Base-by-base conservation (phyloP, 1,284 basidiomycete species). In the Boletus sp. region DNA sequence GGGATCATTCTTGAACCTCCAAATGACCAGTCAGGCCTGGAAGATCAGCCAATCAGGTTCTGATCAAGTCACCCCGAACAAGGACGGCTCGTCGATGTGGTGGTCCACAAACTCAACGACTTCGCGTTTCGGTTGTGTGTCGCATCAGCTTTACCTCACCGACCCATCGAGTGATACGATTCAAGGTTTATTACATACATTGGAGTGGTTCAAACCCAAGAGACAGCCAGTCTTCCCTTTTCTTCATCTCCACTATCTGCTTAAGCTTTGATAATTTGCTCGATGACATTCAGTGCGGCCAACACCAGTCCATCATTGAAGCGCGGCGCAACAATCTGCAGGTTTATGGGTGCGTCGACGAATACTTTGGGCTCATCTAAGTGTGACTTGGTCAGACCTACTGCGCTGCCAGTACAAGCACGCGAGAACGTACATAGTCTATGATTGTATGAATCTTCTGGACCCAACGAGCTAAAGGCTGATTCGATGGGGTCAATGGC, bases 261-360 rank as follows among this genome's bases (percentile, higher is more conserved):
- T 47, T 33, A 63, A 33, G 46, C 39, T 33, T 48, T 63, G 22
- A 66, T 16, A 16, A 62, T 59, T 13, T 48, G 51, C 47, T 65
- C 65, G 7, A 65, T 53, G 4, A 53, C 42, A 7, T 58, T 51
- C 46, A 68, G 36, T 29, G 58, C 63, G 22, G 63, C 68, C 51
- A 72, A 50, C 18, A 69, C 60, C 43, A 71, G 22, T 3, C 65
- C 65, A 7, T 71, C 66, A 12, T 57, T 50, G 41, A 70, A 69
- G 9, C 65, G 65, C 3, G 59, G 61, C 1, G 57, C 57, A 15
- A 65, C 56, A n/a, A 72, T 20, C 49, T 69, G 65, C 49, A 71
- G 15, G 22, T 48, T 51, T 11, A 71, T 55, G 0, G 65, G 67
- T 16, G 58, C 58, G 11, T 37, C 55, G 12, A 48, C 53, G 33